phyloP scores from a whole-genome alignment of 805 yeast genomes.

The Kluyveromyces lactis region DNA sequence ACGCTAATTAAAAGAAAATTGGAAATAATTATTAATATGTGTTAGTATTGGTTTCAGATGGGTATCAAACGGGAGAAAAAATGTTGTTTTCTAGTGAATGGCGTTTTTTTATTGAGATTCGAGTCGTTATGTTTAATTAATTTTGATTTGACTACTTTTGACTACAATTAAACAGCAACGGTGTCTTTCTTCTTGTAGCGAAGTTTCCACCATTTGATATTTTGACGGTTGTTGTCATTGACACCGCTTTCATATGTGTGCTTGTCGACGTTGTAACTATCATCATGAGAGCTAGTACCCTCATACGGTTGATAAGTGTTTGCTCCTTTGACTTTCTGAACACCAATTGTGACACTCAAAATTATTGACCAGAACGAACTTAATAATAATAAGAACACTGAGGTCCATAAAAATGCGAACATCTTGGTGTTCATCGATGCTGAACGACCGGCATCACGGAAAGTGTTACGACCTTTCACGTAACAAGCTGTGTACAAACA shows the following conservation, averaged over 20 bases:
- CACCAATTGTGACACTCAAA: slow-evolving; percentile 6
- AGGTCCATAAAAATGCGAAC: slow-evolving; percentile 57
- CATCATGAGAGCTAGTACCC: slow-evolving; percentile 9
- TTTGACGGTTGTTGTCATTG: not conserved
- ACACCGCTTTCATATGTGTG: slow-evolving; percentile 12
- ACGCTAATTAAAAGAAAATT: not conserved
- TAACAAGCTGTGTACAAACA: slow-evolving; percentile 46
- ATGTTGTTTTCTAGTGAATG: too few relatives aligned
- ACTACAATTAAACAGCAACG: not conserved
- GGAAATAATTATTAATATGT: not conserved
- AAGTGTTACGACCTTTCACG: slow-evolving; percentile 43
- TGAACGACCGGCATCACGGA: slow-evolving; percentile 33
- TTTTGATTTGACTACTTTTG: not conserved
- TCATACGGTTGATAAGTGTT: slow-evolving; percentile 1
- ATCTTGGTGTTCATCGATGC: slow-evolving; percentile 41
- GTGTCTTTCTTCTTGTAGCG: not conserved
- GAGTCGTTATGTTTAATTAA: not conserved
- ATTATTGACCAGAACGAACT: slow-evolving; percentile 19
- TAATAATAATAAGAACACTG: slow-evolving; percentile 15
- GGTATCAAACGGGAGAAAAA: too few relatives aligned
- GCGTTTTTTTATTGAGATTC: too few relatives aligned
- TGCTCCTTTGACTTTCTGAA: slow-evolving; percentile 2
- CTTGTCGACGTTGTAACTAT: slow-evolving; percentile 12
- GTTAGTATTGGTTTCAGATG: slow-evolving; percentile 2
- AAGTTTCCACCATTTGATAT: slow-evolving; percentile 2